Conservation (phyloP, 2,329 filamentous ascomycete genomes). For the Diaporthe aspalathi region DNA sequence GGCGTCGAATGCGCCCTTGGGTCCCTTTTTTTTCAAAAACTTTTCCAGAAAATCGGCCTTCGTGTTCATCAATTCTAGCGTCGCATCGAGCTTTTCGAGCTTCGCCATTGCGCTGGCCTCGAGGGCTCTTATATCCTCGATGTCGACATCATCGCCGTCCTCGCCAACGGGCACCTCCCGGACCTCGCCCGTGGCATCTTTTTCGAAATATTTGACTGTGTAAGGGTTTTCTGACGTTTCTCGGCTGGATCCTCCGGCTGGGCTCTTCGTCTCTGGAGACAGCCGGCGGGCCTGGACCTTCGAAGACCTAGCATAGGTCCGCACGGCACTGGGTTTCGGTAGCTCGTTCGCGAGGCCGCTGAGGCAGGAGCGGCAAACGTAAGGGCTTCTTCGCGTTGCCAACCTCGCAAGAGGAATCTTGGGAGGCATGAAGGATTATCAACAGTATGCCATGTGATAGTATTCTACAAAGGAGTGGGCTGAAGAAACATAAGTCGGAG, state of each 20-base stretch:
- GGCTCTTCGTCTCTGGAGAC: not conserved
- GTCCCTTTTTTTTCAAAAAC: conserved; percentile 35
- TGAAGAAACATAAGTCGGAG: not conserved
- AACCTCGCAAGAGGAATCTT: conserved; percentile 35
- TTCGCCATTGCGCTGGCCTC: conserved; percentile 71
- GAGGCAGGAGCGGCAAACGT: conserved; percentile 38
- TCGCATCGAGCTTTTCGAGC: conserved; percentile 42
- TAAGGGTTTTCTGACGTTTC: not conserved
- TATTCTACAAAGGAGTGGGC: not conserved
- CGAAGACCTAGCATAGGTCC: conserved; percentile 31
- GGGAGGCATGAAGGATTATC: conserved; percentile 35
- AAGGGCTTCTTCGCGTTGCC: conserved; percentile 36
- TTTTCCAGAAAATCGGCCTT: conserved; percentile 28
- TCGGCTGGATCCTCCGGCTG: not conserved
- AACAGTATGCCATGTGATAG: conserved; percentile 11
- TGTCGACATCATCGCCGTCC: conserved; percentile 69
- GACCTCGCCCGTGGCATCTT: conserved; percentile 34
- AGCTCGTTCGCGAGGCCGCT: conserved; percentile 11
- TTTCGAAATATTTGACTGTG: conserved; percentile 37
- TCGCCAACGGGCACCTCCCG: conserved; percentile 28
- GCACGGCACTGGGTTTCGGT: conserved; percentile 9
- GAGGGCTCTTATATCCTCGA: conserved; percentile 79
- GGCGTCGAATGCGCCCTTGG: conserved; percentile 35
- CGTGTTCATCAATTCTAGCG: conserved; percentile 23
- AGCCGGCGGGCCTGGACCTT: not conserved